Conservation (phyloP, 2,329 filamentous ascomycete species). For the Colletotrichum sp. region DNA sequence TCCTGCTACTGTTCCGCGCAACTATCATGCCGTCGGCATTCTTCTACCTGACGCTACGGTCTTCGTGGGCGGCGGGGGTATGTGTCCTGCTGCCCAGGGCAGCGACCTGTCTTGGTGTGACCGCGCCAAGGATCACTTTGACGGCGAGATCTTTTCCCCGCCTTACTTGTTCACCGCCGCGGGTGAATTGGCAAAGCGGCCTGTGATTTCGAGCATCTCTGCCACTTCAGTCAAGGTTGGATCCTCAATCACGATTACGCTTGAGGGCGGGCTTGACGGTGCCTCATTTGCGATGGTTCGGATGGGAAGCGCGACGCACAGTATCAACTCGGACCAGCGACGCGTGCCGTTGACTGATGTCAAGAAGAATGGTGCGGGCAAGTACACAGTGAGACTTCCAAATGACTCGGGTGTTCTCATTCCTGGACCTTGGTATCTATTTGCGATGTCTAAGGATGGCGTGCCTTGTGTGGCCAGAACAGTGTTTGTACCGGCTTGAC, state of each 20-base stretch:
- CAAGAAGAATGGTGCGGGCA: neutral
- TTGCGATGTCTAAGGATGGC: rapidly evolving
- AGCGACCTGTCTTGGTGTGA: neutral
- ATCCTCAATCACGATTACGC: neutral
- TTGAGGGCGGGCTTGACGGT: rapidly evolving
- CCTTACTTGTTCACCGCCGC: neutral
- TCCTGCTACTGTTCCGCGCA: neutral
- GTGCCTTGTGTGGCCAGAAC: neutral
- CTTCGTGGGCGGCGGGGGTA: neutral
- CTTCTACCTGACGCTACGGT: neutral
- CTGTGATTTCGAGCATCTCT: neutral
- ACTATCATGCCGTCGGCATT: neutral
- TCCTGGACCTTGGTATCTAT: neutral
- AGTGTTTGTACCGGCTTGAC: neutral
- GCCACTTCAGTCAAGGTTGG: neutral
- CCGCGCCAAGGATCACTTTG: neutral
- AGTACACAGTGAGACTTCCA: neutral
- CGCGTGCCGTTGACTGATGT: neutral
- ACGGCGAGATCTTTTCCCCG: neutral
- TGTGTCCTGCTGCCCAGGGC: neutral
- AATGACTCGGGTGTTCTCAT: neutral
- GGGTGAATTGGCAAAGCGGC: neutral
- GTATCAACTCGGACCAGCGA: neutral
- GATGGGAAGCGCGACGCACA: neutral
- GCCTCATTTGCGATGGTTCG: neutral